Evolutionary conservation across 768 basidiomycete genomes (phyloP).

Genomic region (Vishniacozyma victoriae): DNA sequence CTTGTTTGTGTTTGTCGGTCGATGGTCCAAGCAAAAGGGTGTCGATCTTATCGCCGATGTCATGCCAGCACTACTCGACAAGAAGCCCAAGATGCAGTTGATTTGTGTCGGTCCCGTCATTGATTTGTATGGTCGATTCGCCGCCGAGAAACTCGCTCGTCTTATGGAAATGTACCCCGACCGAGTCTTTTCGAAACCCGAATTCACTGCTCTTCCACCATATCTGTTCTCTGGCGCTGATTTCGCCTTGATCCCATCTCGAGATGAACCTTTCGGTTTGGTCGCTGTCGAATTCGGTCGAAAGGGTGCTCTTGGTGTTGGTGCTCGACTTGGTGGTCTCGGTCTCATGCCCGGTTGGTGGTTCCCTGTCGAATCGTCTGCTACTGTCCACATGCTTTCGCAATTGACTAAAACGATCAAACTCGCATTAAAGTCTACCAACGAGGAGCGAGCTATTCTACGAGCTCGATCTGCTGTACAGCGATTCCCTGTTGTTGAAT

Average conservation of each 20-base stretch:
- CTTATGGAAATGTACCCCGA: conserved; percentile 94
- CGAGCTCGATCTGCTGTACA: conserved; percentile 90
- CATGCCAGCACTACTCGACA: conserved; percentile 83
- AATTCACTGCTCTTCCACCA: conserved; percentile 88
- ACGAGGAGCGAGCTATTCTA: conserved; percentile 84
- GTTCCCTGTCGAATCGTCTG: conserved; percentile 93
- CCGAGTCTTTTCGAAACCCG: conserved; percentile 90
- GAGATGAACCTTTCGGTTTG: conserved; percentile 92
- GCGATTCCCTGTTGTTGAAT: conserved; percentile 95
- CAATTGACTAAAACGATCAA: conserved; percentile 92
- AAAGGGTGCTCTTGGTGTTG: conserved; percentile 93
- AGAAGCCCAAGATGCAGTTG: conserved; percentile 76
- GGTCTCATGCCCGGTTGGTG: conserved; percentile 99
- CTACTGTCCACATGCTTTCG: conserved; percentile 89
- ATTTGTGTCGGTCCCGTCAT: conserved; percentile 91
- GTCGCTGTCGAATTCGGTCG: conserved; percentile 95
- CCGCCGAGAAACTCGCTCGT: conserved; percentile 84
- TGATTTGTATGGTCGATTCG: conserved; percentile 89
- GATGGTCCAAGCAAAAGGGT: conserved; percentile 96
- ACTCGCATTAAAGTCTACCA: conserved; percentile 80
- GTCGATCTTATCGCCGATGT: conserved; percentile 96
- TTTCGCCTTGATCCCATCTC: conserved; percentile 89
- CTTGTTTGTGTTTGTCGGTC: conserved; percentile 91
- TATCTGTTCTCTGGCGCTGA: conserved; percentile 92
- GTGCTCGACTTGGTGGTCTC: conserved; percentile 85